phyloP scores from a whole-genome alignment of 192 early-diverging fungal species.

The Podila verticillata region DNA sequence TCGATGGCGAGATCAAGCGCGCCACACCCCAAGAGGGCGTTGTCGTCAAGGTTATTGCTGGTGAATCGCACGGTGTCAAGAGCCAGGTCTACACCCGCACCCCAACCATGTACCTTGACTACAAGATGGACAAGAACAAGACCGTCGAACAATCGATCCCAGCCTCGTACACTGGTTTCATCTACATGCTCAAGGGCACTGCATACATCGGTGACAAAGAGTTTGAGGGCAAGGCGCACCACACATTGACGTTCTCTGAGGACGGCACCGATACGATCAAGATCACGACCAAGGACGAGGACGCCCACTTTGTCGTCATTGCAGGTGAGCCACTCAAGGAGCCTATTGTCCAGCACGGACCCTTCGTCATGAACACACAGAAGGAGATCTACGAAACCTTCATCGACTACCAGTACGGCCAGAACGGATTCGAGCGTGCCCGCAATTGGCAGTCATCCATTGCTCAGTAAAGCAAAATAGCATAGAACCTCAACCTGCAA shows the following conservation, averaged over 20 bases:
- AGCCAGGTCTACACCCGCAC: slow-evolving; percentile 3
- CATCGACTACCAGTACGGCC: slow-evolving; percentile 63
- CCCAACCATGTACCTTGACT: slow-evolving; percentile 41
- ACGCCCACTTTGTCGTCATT: slow-evolving; percentile 30
- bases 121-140: slow-evolving; percentile 7
- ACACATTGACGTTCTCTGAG: too few species aligned
- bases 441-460: slow-evolving; percentile 55
- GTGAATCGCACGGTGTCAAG: too few species aligned
- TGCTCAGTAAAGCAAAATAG: neutral
- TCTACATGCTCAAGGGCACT: slow-evolving; percentile 21
- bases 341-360: slow-evolving; percentile 64
- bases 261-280: slow-evolving; percentile 4
- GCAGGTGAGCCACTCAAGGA: slow-evolving; percentile 58
- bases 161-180: slow-evolving; percentile 28
- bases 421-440: slow-evolving; percentile 74
- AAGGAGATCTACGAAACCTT: slow-evolving; percentile 63
- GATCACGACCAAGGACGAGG: slow-evolving; percentile 27
- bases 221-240: too few species aligned
- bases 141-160: slow-evolving; percentile 25
- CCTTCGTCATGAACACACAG: slow-evolving; percentile 71
- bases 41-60: slow-evolving; percentile 24
- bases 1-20: slow-evolving; percentile 24
- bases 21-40: neutral
- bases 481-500: too few species aligned
- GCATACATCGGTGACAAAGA: slow-evolving; percentile 17